Conservation (phyloP, 306 rosid genomes). For the Cucumis sativus region DNA sequence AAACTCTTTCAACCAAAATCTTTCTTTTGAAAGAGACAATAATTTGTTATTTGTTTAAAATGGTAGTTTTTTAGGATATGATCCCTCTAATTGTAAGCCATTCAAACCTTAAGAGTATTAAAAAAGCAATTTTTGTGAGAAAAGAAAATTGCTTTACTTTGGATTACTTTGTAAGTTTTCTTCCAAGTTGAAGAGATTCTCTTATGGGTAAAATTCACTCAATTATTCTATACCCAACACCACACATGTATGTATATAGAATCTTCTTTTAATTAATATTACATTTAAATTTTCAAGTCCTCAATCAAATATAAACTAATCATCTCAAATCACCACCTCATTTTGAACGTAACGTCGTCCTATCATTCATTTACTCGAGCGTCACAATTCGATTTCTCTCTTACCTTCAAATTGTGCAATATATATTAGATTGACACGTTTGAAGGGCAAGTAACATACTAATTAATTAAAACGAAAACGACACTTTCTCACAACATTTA, state of each 20-base stretch:
- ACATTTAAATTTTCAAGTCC: no score
- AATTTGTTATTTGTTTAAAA: no score
- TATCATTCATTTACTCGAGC: no score
- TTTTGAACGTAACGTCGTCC: no score
- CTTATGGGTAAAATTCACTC: not conserved
- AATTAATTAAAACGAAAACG: not conserved
- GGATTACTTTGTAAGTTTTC: not conserved
- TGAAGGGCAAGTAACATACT: not conserved
- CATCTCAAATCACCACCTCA: no score
- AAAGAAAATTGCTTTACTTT: not conserved
- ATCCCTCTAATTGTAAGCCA: not conserved
- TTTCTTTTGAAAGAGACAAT: no score
- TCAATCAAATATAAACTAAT: no score
- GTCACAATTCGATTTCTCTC: not conserved
- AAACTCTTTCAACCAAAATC: no score
- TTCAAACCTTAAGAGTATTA: not conserved
- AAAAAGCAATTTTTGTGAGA: no score
- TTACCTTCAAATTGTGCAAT: not conserved
- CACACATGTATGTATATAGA: not conserved
- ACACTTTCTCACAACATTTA: not conserved
- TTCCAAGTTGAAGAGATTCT: not conserved
- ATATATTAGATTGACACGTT: not conserved
- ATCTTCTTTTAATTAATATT: not conserved
- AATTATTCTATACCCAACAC: not conserved
- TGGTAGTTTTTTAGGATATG: not conserved